These are phyloP conservation scores for Candida patagonica DNA, from an alignment of 805 yeast species.

Conservation along the genomic window DNA sequence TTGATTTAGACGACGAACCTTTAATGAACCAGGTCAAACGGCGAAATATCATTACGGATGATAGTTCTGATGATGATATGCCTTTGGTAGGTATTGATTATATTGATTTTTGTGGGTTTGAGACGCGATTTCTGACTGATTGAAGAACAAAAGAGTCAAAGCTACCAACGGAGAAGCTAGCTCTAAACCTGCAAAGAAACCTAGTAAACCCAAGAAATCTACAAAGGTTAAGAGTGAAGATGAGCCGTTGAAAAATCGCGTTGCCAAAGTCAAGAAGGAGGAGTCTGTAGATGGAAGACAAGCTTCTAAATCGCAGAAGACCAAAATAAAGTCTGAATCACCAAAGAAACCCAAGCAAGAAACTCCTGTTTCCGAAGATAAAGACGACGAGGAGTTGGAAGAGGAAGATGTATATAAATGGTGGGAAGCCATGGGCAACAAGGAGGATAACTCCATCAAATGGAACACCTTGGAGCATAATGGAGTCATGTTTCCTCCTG, in stretches of 20 bases:
- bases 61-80: no score
- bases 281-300: not conserved
- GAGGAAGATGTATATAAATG: conserved; percentile 63
- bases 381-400: conserved; percentile 33
- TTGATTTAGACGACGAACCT: no score
- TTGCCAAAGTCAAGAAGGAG: conserved; percentile 9
- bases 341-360: conserved; percentile 5
- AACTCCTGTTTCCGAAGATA: conserved; percentile 2
- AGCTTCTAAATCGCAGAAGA: conserved; percentile 2
- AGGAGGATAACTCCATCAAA: conserved; percentile 62
- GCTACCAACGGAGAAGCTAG: no score
- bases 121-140: no score
- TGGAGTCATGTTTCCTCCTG: conserved; percentile 92
- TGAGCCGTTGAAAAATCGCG: not conserved
- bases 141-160: no score
- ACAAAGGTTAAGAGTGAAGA: not conserved
- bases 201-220: not conserved
- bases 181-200: not conserved
- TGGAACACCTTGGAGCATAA: conserved; percentile 84
- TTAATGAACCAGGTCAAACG: no score
- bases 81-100: no score
- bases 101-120: no score
- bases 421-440: conserved; percentile 66
- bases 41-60: no score
- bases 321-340: not conserved